Conservation (phyloP, 306 rosid species). For the Spatholobus suberectus region DNA sequence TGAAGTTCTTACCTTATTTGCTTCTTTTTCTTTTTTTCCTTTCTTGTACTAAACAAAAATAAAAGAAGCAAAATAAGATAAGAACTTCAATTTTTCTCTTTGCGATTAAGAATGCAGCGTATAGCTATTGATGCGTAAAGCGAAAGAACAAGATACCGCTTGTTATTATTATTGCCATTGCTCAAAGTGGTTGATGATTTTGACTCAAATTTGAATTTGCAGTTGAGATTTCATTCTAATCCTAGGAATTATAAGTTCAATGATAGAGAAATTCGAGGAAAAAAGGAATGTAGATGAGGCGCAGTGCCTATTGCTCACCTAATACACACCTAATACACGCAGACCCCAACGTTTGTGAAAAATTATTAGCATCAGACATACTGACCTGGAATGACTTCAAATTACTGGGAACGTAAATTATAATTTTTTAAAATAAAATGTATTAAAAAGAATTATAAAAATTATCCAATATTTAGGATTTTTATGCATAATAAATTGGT, state of each 20-base stretch:
- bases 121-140: background rate
- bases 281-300: background rate
- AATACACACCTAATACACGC: background rate
- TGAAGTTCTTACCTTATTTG: too few species aligned
- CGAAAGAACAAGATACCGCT: background rate
- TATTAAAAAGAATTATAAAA: too few species aligned
- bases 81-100: background rate
- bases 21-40: too few species aligned
- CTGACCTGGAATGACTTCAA: too few species aligned
- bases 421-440: too few species aligned
- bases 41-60: too few species aligned
- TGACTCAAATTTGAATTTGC: background rate
- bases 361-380: too few species aligned
- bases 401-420: too few species aligned
- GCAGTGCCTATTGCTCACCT: constrained; percentile 32
- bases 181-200: constrained; percentile 27
- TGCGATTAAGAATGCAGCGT: background rate
- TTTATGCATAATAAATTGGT: too few species aligned
- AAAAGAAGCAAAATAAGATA: too few species aligned
- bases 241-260: background rate
- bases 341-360: too few species aligned
- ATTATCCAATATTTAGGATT: too few species aligned
- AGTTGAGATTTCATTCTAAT: background rate
- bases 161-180: background rate
- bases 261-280: background rate